These are phyloP conservation scores for Starmerella geochares DNA, from an alignment of 805 yeast genomes.

Conservation along the genomic window DNA sequence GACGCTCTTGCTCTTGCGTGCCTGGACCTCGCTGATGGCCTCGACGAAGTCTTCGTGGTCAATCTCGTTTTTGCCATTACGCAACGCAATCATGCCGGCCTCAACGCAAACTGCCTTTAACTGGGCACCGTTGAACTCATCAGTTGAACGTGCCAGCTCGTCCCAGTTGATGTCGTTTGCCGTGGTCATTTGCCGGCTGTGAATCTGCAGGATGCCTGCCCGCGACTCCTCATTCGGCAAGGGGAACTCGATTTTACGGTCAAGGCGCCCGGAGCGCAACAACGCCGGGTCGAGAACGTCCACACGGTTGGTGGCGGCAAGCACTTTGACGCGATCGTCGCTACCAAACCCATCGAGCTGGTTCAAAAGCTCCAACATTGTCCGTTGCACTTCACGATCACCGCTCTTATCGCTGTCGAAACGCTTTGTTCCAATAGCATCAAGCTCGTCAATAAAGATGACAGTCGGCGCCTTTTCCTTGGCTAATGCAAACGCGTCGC, in stretches of 20 bases:
- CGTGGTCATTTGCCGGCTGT: constrained; percentile 91
- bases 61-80: constrained; percentile 84
- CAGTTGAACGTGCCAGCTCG: constrained; percentile 94
- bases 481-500: constrained; percentile 95
- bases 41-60: constrained; percentile 97
- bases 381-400: constrained; percentile 97
- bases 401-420: constrained; percentile 96
- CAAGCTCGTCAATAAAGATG: constrained; percentile 94
- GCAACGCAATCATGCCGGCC: constrained; percentile 98
- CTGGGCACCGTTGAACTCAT: constrained; percentile 98
- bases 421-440: constrained; percentile 97
- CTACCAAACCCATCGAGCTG: constrained; percentile 97
- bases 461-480: constrained; percentile 98
- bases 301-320: constrained; percentile 97
- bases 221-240: constrained; percentile 95
- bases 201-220: constrained; percentile 92
- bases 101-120: constrained; percentile 97
- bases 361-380: constrained; percentile 94
- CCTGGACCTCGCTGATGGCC: constrained; percentile 96
- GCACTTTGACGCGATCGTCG: constrained; percentile 92
- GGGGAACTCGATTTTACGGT: constrained; percentile 96
- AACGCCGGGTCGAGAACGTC: constrained; percentile 98
- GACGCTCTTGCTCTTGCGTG: constrained; percentile 88
- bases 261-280: constrained; percentile 93
- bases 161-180: constrained; percentile 88